These are phyloP conservation scores for Tuctoria greenei DNA, from an alignment of 176 grass and related monocot genomes.

Conservation along the genomic window DNA sequence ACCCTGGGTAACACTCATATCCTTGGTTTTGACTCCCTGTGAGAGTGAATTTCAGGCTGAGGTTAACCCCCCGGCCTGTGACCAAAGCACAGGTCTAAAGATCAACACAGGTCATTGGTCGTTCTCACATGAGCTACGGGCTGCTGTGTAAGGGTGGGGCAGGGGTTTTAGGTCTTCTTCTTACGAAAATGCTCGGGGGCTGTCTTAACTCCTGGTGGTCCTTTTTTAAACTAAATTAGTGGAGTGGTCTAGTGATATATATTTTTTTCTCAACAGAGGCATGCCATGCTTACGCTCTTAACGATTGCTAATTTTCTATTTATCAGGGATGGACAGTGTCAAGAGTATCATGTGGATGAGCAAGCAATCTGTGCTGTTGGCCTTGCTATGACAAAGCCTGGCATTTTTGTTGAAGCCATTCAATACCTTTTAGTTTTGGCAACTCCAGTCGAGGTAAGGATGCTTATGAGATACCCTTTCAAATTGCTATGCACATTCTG, in stretches of 20 bases:
- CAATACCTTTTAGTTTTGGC: constrained; percentile 87
- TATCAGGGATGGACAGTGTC: constrained; percentile 87
- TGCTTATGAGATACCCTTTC: constrained; percentile 9
- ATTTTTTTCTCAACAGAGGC: not conserved
- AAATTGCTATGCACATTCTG: not conserved
- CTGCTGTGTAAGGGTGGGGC: too few relatives aligned
- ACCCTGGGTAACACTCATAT: too few relatives aligned
- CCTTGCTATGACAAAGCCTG: constrained; percentile 81
- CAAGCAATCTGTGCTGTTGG: constrained; percentile 89
- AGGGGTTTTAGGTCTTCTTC: too few relatives aligned
- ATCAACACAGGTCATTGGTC: too few relatives aligned
- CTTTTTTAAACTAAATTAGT: too few relatives aligned
- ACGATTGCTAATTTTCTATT: not conserved
- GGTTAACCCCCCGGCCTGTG: too few relatives aligned
- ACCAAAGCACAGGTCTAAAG: too few relatives aligned
- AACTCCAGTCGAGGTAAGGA: constrained; percentile 87
- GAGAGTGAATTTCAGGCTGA: too few relatives aligned
- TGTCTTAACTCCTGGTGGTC: too few relatives aligned
- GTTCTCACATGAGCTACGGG: too few relatives aligned
- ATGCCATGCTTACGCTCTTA: constrained; percentile 4
- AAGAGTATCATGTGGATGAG: constrained; percentile 75
- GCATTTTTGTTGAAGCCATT: constrained; percentile 96
- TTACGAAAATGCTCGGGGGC: too few relatives aligned
- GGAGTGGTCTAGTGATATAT: not conserved
- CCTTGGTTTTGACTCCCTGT: too few relatives aligned